Conservation (phyloP, 305 asterid species). For the Plantago coronopus region DNA sequence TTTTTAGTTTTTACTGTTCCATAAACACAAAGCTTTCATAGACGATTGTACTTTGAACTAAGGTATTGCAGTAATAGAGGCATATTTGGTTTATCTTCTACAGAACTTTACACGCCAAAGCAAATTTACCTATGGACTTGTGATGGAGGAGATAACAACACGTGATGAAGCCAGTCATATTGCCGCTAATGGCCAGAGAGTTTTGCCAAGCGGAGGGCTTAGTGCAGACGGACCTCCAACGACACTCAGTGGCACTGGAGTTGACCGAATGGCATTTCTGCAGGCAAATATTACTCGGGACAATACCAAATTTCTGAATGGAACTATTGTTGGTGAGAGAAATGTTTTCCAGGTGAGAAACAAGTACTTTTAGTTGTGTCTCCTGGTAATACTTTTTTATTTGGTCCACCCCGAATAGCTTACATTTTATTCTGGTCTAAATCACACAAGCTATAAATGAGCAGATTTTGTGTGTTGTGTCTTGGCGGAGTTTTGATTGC, state of each 20-base stretch:
- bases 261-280: constrained; percentile 84
- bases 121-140: constrained; percentile 94
- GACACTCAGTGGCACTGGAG: constrained; percentile 98
- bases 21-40: constrained; percentile 1
- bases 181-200: constrained; percentile 84
- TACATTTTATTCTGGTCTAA: neutral
- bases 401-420: neutral
- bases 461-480: too few species aligned
- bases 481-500: too few species aligned
- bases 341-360: constrained; percentile 84
- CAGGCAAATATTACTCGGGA: constrained; percentile 96
- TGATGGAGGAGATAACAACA: constrained; percentile 94
- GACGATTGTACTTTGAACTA: constrained; percentile 10
- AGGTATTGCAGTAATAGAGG: constrained; percentile 18
- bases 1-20: neutral
- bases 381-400: neutral
- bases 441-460: too few species aligned
- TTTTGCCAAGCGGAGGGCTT: constrained; percentile 92
- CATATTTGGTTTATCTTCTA: constrained; percentile 22
- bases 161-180: constrained; percentile 97
- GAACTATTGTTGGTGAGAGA: constrained; percentile 94
- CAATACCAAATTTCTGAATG: constrained; percentile 85
- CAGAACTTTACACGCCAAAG: constrained; percentile 97
- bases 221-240: constrained; percentile 99
- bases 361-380: constrained; percentile 5